Conservation (phyloP, 2,329 filamentous ascomycete species). For the Microthyrium microscopicum region DNA sequence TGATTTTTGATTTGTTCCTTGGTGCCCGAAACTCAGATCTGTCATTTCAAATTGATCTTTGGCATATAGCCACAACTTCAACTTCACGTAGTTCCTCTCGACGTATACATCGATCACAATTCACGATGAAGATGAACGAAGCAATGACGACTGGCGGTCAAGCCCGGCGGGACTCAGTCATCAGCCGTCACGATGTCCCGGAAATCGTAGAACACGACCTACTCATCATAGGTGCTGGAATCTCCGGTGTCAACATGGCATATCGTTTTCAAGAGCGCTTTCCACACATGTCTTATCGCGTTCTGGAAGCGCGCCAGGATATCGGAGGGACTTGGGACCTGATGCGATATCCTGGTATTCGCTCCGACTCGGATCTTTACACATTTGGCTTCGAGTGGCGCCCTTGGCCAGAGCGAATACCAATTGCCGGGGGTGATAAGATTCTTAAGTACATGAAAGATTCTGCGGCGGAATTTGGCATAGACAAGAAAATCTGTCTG, state of each 20-base stretch:
- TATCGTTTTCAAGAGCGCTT: constrained; percentile 47
- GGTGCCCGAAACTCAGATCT: too few species aligned
- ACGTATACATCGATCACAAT: too few species aligned
- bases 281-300: constrained; percentile 40
- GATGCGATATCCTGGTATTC: constrained; percentile 58
- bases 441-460: constrained; percentile 29
- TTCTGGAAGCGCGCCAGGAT: constrained; percentile 49
- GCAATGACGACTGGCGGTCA: too few species aligned
- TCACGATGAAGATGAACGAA: too few species aligned
- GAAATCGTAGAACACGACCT: constrained; percentile 21
- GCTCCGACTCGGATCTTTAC: constrained; percentile 32
- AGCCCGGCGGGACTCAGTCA: too few species aligned
- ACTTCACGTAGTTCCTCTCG: too few species aligned
- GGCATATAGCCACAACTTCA: too few species aligned
- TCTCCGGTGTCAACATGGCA: constrained; percentile 58
- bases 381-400: constrained; percentile 48
- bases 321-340: constrained; percentile 68
- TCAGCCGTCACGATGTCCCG: too few species aligned
- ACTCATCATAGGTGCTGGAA: constrained; percentile 54
- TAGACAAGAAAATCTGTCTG: constrained; percentile 29
- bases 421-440: constrained; percentile 29
- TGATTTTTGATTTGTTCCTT: too few species aligned
- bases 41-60: too few species aligned
- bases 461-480: constrained; percentile 26
- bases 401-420: constrained; percentile 41